Percentiles rank a stretch among this genome's conserved stretches.
Conservation (phyloP, 1,139 yeast genomes). For the Scheffersomyces titani region DNA sequence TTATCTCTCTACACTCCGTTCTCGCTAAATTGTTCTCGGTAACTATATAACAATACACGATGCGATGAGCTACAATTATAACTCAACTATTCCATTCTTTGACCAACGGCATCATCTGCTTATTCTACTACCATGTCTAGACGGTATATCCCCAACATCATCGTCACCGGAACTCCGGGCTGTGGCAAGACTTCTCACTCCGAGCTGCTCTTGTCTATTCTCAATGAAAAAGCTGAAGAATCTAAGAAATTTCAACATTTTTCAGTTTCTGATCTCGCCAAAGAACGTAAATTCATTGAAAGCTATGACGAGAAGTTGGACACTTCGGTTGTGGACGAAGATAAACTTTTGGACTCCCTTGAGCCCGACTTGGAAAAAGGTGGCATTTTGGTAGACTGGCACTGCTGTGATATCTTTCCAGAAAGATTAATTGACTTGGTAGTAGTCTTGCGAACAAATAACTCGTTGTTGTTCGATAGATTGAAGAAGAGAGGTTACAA, state of each 20-base stretch:
- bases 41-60: not conserved
- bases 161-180: constrained; percentile 97
- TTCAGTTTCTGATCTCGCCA: constrained; percentile 80
- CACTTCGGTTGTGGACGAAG: constrained; percentile 90
- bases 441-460: constrained; percentile 81
- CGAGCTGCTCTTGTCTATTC: constrained; percentile 54
- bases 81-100: not conserved
- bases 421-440: constrained; percentile 90
- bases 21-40: not conserved
- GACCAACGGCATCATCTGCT: not conserved
- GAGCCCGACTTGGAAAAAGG: constrained; percentile 82
- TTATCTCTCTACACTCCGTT: not conserved
- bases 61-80: not conserved
- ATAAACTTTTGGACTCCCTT: constrained; percentile 74
- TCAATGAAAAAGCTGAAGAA: constrained; percentile 29
- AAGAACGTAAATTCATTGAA: constrained; percentile 71
- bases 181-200: constrained; percentile 94
- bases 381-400: constrained; percentile 94
- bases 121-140: constrained; percentile 21
- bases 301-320: constrained; percentile 86
- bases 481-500: constrained; percentile 73
- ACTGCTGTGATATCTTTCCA: constrained; percentile 93
- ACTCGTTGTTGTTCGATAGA: constrained; percentile 71
- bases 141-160: constrained; percentile 70
- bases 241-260: constrained; percentile 52